Evolutionary conservation across 169 alveolate species (phyloP), one percentile per base, ranked within the genome.

Genomic region (Cryptosporidium ryanae): DNA sequence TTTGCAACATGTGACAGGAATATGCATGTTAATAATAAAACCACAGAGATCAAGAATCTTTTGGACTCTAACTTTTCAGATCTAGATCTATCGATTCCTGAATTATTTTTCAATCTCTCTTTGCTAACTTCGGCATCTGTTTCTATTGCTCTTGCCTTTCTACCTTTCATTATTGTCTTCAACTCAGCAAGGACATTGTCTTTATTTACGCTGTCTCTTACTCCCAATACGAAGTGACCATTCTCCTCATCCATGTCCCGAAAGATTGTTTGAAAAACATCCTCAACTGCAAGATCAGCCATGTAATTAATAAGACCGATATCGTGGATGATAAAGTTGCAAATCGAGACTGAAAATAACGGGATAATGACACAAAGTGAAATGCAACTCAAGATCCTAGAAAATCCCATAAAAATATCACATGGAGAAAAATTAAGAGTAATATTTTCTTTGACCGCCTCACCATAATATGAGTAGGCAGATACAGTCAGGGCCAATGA

Each of bases 1-100:
- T 55, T 76, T 57, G 87, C 87, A 43, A 76, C 71, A 34, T 76
- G 87, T 6, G 87, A 76, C 6, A 76, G 71, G 61, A 76, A 76
- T 13, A 76, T 76, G 34, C 76, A 55, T 6, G 63, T 61, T 2
- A 76, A 46, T 34, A 76, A n/a, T 34, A 76, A 57, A 34, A 63
- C 71, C 8, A 50, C 34, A 21, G 87, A 76, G 23, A 76, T 50
- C n/a, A 59, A 1, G 46, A 68, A 68, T 52, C 83, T 68, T 66
- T 66, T 29, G n/a, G 50, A 23, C 4, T 54, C 55, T 17, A 29
- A 52, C 15, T 25, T 34, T 7, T 68, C 66, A 23, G 25, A 17
- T 38, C 55, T 68, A 10, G 83, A 68, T 21, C 27, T 50, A 1
- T 50, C 21, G 8, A 64, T 18, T 32, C 63, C 83, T 6, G 50